phyloP scores from a whole-genome alignment of 306 rosid genomes.

The Rubus parviflorus region DNA sequence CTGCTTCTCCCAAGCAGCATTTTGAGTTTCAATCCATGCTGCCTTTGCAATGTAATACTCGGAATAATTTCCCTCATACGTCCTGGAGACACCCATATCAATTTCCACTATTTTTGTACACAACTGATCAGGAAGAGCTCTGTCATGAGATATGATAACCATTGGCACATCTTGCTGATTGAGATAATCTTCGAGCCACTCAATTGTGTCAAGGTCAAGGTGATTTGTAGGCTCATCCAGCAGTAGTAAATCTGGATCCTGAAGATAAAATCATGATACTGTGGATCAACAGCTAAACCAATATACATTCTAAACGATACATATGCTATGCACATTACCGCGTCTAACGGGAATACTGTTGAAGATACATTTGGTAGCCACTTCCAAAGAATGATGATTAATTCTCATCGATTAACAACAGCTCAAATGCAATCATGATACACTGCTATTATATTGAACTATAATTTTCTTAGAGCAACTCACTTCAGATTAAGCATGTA shows the following conservation, averaged over 20 bases:
- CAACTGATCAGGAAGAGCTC: conserved; percentile 96
- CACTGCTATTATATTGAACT: neutral
- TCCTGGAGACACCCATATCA: conserved; percentile 89
- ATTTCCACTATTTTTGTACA: conserved; percentile 99
- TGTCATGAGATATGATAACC: conserved; percentile 96
- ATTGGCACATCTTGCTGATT: conserved; percentile 90
- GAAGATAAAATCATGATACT: conserved; percentile 34
- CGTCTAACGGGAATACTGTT: neutral
- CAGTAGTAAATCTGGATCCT: conserved; percentile 93
- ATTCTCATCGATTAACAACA: neutral
- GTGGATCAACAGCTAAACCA: conserved; percentile 8
- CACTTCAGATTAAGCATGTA: neutral
- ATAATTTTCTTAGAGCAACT: neutral
- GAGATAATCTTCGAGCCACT: conserved; percentile 95
- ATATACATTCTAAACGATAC: conserved; percentile 1
- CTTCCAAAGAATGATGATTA: neutral
- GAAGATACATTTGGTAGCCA: neutral
- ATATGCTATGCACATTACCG: neutral
- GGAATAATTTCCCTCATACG: conserved; percentile 86
- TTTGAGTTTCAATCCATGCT: conserved; percentile 82
- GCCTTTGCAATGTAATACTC: conserved; percentile 70
- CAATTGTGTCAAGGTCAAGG: conserved; percentile 96
- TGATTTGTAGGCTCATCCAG: conserved; percentile 97
- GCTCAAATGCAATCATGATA: neutral
- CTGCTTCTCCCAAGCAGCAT: conserved; percentile 98